These are phyloP conservation scores for Ceratobasidium sp. DNA, from an alignment of 1,284 basidiomycete genomes.

Conservation along the genomic window DNA sequence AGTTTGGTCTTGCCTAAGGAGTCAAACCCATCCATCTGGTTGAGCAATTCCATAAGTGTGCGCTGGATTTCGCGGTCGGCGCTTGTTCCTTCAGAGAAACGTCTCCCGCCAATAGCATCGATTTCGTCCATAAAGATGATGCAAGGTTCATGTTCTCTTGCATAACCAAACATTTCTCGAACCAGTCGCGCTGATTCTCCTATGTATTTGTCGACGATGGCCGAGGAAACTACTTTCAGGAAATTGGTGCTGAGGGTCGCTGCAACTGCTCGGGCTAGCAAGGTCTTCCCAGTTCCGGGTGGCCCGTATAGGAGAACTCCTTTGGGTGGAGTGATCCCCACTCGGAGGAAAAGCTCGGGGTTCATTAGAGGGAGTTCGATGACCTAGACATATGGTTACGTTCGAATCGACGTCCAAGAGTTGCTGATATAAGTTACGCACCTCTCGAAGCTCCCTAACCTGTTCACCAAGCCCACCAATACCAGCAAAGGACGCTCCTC, in stretches of 20 bases:
- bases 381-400: slow-evolving; percentile 58
- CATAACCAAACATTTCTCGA: slow-evolving; percentile 98
- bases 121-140: slow-evolving; percentile 99
- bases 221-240: slow-evolving; percentile 98
- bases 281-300: slow-evolving; percentile 94
- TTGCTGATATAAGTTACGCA: slow-evolving; percentile 50
- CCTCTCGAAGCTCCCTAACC: slow-evolving; percentile 95
- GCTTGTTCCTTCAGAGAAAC: slow-evolving; percentile 98
- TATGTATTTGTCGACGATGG: slow-evolving; percentile 99
- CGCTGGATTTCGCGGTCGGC: slow-evolving; percentile 99
- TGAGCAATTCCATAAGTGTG: slow-evolving; percentile 98
- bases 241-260: slow-evolving; percentile 97
- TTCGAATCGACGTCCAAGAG: not conserved
- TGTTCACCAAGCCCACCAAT: slow-evolving; percentile 97
- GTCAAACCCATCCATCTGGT: slow-evolving; percentile 99
- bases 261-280: slow-evolving; percentile 94
- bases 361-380: slow-evolving; percentile 96
- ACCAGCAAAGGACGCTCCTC: slow-evolving; percentile 93
- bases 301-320: slow-evolving; percentile 93
- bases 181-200: slow-evolving; percentile 96
- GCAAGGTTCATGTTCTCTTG: slow-evolving; percentile 95
- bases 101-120: slow-evolving; percentile 93
- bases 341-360: slow-evolving; percentile 93
- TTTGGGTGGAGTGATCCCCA: slow-evolving; percentile 96
- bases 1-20: slow-evolving; percentile 94